phyloP scores from a whole-genome alignment of 306 rosid genomes.

The Cercis canadensis region DNA sequence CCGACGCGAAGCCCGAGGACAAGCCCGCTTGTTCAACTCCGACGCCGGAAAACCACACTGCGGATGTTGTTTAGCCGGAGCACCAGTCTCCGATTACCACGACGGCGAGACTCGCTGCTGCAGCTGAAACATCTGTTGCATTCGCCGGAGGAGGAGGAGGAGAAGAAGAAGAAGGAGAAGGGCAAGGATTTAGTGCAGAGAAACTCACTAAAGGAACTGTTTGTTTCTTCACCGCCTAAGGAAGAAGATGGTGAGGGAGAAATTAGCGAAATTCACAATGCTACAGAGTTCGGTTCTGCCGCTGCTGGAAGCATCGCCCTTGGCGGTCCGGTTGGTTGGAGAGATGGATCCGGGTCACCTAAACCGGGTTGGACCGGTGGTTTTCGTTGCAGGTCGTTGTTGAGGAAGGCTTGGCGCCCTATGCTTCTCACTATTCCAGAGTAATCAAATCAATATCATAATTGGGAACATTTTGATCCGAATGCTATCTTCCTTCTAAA shows the following conservation, averaged over 20 bases:
- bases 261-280: neutral
- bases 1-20: slow-evolving; percentile 81
- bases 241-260: slow-evolving; percentile 33
- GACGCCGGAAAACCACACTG: slow-evolving; percentile 71
- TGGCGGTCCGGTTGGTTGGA: slow-evolving; percentile 40
- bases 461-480: neutral
- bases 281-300: slow-evolving; percentile 18
- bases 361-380: slow-evolving; percentile 65
- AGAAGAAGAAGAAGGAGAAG: neutral
- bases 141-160: slow-evolving; percentile 32
- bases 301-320: slow-evolving; percentile 6
- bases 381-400: slow-evolving; percentile 67
- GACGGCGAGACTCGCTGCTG: slow-evolving; percentile 42
- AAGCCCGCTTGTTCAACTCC: slow-evolving; percentile 75
- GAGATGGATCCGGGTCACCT: slow-evolving; percentile 47
- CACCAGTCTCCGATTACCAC: slow-evolving; percentile 45
- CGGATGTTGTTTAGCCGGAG: slow-evolving; percentile 65
- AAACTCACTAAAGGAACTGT: slow-evolving; percentile 69
- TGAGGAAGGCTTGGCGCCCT: slow-evolving; percentile 88
- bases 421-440: slow-evolving; percentile 71
- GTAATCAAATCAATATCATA: slow-evolving; percentile 10
- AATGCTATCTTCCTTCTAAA: neutral
- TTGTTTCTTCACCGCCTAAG: slow-evolving; percentile 67
- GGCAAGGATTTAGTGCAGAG: slow-evolving; percentile 53
- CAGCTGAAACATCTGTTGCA: slow-evolving; percentile 36